Conservation (phyloP, 345 rosid genomes). For the Acer campestre region DNA sequence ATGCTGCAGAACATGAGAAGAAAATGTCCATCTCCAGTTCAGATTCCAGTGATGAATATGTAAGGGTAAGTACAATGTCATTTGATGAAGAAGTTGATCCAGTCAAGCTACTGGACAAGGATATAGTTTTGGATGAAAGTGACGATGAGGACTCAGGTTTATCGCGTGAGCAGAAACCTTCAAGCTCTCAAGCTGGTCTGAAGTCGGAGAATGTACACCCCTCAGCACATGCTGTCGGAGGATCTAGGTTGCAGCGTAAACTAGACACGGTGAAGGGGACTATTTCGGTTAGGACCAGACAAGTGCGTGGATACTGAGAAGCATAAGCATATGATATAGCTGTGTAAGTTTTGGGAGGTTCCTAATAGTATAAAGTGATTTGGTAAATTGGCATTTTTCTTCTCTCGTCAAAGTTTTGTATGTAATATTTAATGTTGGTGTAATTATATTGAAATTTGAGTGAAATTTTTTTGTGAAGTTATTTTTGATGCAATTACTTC, state of each 20-base stretch:
- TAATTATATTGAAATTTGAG: conserved; percentile 19
- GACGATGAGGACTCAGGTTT: conserved; percentile 38
- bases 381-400: conserved; percentile 14
- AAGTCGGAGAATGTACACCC: conserved; percentile 33
- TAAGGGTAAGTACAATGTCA: conserved; percentile 35
- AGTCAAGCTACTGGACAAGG: conserved; percentile 60
- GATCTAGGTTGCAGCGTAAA: conserved; percentile 30
- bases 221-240: conserved; percentile 26
- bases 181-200: conserved; percentile 34
- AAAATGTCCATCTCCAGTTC: conserved; percentile 36
- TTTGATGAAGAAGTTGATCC: conserved; percentile 47
- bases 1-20: conserved; percentile 33
- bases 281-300: conserved; percentile 60
- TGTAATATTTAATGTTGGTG: conserved; percentile 16
- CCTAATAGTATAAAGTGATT: conserved; percentile 9
- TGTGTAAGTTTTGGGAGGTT: conserved; percentile 19
- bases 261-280: conserved; percentile 47
- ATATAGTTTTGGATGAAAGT: conserved; percentile 54
- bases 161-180: conserved; percentile 28
- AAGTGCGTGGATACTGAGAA: conserved; percentile 64
- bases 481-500: not conserved
- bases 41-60: conserved; percentile 42
- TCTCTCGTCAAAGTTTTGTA: conserved; percentile 15
- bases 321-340: conserved; percentile 9
- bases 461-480: conserved; percentile 18